Evolutionary conservation across 169 alveolate genomes (phyloP).

Genomic region (Theileria equi): DNA sequence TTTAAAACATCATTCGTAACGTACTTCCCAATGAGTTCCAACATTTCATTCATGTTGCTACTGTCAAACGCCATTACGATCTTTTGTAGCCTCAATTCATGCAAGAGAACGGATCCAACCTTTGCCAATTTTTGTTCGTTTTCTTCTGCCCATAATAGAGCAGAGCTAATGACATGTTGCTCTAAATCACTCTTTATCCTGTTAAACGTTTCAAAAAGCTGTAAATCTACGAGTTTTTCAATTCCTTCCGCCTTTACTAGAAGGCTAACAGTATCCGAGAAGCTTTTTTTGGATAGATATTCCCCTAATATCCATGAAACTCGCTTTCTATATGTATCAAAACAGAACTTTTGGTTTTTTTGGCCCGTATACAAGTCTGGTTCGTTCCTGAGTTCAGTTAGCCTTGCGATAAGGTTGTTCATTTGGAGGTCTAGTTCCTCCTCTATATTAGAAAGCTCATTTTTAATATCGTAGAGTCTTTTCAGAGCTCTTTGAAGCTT

Average conservation of each 20-base stretch:
- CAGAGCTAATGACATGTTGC: slow-evolving; percentile 17
- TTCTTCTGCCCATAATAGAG: slow-evolving; percentile 53
- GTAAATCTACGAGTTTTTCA: slow-evolving; percentile 27
- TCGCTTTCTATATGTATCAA: slow-evolving; percentile 50
- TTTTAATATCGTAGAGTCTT: slow-evolving; percentile 23
- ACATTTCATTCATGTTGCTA: slow-evolving; percentile 9
- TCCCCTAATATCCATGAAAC: slow-evolving; percentile 56
- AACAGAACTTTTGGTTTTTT: slow-evolving; percentile 1
- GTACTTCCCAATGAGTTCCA: slow-evolving; percentile 2
- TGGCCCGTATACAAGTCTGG: slow-evolving; percentile 9
- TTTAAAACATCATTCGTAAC: slow-evolving; percentile 9
- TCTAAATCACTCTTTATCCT: slow-evolving; percentile 19
- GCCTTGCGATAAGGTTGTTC: slow-evolving; percentile 13
- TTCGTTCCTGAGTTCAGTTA: slow-evolving; percentile 19
- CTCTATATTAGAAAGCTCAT: slow-evolving; percentile 13
- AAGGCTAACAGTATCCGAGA: slow-evolving; percentile 12
- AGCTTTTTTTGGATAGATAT: slow-evolving; percentile 41
- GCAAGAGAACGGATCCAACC: slow-evolving; percentile 13
- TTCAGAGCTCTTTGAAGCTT: slow-evolving; percentile 52
- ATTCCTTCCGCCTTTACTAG: slow-evolving; percentile 16
- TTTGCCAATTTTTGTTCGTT: slow-evolving; percentile 1
- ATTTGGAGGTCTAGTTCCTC: slow-evolving; percentile 1
- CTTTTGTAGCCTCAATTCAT: slow-evolving; percentile 39
- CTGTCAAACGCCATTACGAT: slow-evolving; percentile 4
- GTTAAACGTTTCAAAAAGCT: slow-evolving; percentile 1